Conservation (phyloP, 2,329 filamentous ascomycete genomes). For the Graphium sp. region DNA sequence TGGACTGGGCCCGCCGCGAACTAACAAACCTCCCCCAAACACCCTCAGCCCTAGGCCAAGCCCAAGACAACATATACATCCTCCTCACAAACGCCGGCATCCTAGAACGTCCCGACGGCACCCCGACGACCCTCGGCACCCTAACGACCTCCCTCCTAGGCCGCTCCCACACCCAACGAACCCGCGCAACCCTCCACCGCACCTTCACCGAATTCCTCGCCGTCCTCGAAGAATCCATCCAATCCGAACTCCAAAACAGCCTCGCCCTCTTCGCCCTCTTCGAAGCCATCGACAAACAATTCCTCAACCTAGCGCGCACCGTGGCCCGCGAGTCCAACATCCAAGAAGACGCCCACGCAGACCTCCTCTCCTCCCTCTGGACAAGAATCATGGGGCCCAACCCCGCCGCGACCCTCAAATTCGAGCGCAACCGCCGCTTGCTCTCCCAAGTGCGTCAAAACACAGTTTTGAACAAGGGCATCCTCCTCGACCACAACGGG, state of each 20-base stretch:
- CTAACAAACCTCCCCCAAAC: slow-evolving; percentile 46
- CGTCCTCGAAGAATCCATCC: slow-evolving; percentile 79
- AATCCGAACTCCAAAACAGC: slow-evolving; percentile 65
- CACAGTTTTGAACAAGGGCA: slow-evolving; percentile 73
- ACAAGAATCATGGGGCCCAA: slow-evolving; percentile 66
- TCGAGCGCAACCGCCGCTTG: slow-evolving; percentile 73
- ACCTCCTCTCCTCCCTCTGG: slow-evolving; percentile 75
- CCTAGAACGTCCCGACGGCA: slow-evolving; percentile 33
- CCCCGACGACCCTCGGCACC: slow-evolving; percentile 51
- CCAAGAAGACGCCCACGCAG: slow-evolving; percentile 66
- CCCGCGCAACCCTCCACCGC: slow-evolving; percentile 62
- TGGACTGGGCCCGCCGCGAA: slow-evolving; percentile 90
- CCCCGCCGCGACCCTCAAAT: slow-evolving; percentile 64
- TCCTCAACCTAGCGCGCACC: slow-evolving; percentile 70
- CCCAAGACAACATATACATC: slow-evolving; percentile 72
- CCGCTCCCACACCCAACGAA: slow-evolving; percentile 63
- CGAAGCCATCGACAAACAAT: slow-evolving; percentile 78
- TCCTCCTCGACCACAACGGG: slow-evolving; percentile 74
- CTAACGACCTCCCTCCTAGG: slow-evolving; percentile 63
- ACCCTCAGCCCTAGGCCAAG: slow-evolving; percentile 40
- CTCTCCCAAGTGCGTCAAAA: slow-evolving; percentile 64
- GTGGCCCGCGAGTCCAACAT: slow-evolving; percentile 70
- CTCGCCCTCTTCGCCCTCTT: slow-evolving; percentile 77
- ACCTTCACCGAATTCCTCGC: slow-evolving; percentile 79
- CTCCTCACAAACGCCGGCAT: slow-evolving; percentile 49